Evolutionary conservation across 2,329 filamentous ascomycete species (phyloP).

Genomic region (Hypoxylon rubiginosum): DNA sequence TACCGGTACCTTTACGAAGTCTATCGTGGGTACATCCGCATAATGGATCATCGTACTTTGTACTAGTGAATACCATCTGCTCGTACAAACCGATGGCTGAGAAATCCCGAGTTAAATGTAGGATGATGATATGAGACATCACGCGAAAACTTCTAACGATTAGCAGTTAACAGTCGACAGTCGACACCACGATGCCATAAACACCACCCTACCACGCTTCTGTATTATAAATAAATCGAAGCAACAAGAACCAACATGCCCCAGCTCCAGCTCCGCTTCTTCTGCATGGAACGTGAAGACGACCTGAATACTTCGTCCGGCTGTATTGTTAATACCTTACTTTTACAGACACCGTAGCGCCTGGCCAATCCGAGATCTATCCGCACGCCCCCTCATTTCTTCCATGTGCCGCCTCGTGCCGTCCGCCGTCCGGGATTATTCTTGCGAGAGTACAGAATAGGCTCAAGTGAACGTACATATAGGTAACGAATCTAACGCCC

Average conservation of each 20-base stretch:
- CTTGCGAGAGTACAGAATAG: constrained; percentile 38
- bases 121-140: constrained; percentile 27
- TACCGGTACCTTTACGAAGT: not conserved
- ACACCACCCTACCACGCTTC: constrained; percentile 2
- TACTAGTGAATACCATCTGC: no score
- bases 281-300: constrained; percentile 41
- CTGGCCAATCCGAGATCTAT: constrained; percentile 35
- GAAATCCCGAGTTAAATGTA: constrained; percentile 30
- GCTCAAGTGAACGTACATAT: constrained; percentile 37
- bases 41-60: not conserved
- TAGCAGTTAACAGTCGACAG: not conserved
- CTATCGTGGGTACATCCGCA: not conserved
- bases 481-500: constrained; percentile 23
- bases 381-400: constrained; percentile 29
- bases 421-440: constrained; percentile 34
- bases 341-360: constrained; percentile 3
- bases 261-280: constrained; percentile 34
- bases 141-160: not conserved
- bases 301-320: constrained; percentile 29
- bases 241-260: constrained; percentile 18
- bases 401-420: constrained; percentile 22
- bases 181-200: not conserved
- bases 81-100: constrained; percentile 3
- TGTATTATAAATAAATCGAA: constrained; percentile 13
- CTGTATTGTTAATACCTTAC: constrained; percentile 44